These are phyloP conservation scores for Echites panduratus DNA, from an alignment of 257 asterid species.

Conservation along the genomic window DNA sequence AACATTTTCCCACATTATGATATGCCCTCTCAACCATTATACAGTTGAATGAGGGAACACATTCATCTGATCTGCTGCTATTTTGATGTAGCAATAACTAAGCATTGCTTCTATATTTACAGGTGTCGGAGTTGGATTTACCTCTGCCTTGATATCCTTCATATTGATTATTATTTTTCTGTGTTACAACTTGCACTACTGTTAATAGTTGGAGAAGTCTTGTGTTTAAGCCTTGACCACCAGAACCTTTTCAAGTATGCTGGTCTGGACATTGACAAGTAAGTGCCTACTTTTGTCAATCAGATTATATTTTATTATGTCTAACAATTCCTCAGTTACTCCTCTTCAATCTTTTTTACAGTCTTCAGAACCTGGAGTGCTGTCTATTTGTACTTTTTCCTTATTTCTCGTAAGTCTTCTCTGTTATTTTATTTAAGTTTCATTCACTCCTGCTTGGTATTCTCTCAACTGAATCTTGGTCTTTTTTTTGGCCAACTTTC, in stretches of 20 bases:
- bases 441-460: conserved; percentile 10
- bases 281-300: conserved; percentile 24
- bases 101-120: conserved; percentile 29
- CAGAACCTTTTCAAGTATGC: conserved; percentile 94
- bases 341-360: conserved; percentile 22
- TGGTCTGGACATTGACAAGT: conserved; percentile 96
- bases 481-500: conserved; percentile 3
- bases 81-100: conserved; percentile 2
- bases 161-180: conserved; percentile 19
- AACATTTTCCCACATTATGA: not conserved
- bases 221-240: conserved; percentile 53
- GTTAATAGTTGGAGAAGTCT: not conserved
- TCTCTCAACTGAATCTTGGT: not conserved
- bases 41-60: not conserved
- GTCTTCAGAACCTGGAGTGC: conserved; percentile 99
- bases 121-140: conserved; percentile 99
- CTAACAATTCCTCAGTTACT: conserved; percentile 2
- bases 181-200: not conserved
- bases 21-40: not conserved
- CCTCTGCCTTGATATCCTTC: conserved; percentile 96
- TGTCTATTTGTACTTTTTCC: conserved; percentile 98
- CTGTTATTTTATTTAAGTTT: conserved; percentile 17
- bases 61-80: not conserved
- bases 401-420: conserved; percentile 83
- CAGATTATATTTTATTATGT: conserved; percentile 11